Evolutionary conservation across 108 stramenopile species (phyloP).

Genomic region (Nannochloropsis oceanica): DNA sequence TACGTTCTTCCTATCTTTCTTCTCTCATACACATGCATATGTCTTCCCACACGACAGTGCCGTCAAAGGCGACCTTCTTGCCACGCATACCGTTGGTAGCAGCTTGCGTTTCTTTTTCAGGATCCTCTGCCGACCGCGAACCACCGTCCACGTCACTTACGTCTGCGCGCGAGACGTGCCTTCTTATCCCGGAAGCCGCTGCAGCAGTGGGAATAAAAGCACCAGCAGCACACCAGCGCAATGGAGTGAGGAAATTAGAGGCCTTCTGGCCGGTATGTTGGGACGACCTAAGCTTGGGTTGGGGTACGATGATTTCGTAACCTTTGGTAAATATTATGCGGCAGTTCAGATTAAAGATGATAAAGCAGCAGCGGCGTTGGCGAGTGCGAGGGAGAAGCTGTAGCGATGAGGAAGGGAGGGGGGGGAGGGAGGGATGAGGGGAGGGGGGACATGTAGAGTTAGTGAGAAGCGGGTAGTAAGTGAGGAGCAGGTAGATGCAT

Average conservation of each 20-base stretch:
- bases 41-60: neutral
- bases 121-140: neutral
- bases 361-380: neutral
- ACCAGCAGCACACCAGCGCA: neutral
- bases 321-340: neutral
- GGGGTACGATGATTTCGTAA: neutral
- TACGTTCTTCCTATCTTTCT: neutral
- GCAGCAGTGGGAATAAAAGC: neutral
- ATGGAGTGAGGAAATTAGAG: neutral
- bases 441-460: too few species aligned
- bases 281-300: neutral
- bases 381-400: neutral
- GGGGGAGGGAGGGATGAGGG: too few species aligned
- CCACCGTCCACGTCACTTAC: neutral
- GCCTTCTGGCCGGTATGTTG: neutral
- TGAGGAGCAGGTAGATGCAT: too few species aligned
- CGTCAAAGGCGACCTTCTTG: neutral
- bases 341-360: neutral
- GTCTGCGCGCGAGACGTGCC: neutral
- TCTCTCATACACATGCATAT: neutral
- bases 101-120: neutral
- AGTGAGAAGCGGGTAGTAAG: too few species aligned
- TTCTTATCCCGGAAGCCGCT: neutral
- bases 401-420: neutral
- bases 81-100: neutral